These are phyloP conservation scores for Parachaetomium inaequale DNA, from an alignment of 495 filamentous ascomycete species.

Conservation along the genomic window DNA sequence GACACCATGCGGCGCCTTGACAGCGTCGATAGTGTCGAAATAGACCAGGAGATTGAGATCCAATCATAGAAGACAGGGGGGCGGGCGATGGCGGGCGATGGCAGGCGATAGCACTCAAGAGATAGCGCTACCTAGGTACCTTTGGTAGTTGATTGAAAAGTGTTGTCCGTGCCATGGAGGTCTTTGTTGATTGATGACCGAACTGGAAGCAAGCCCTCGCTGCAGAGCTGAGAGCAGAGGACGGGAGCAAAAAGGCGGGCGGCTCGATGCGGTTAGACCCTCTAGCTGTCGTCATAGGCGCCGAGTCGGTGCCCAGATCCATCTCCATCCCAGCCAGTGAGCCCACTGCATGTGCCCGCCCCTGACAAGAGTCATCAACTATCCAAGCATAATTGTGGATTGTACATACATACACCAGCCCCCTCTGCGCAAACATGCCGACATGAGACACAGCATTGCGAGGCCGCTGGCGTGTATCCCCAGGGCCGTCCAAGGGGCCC, in stretches of 20 bases:
- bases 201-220: too few relatives aligned
- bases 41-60: constrained; percentile 64
- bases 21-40: constrained; percentile 69
- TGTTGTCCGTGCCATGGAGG: too few relatives aligned
- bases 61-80: constrained; percentile 48
- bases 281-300: background rate
- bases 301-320: background rate
- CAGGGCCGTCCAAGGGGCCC: constrained; percentile 26
- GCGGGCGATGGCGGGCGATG: constrained; percentile 28
- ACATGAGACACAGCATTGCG: constrained; percentile 38
- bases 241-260: too few relatives aligned
- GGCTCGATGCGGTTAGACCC: background rate
- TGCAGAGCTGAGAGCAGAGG: too few relatives aligned
- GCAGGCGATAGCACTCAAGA: too few relatives aligned
- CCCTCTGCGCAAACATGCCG: constrained; percentile 37
- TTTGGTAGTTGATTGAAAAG: too few relatives aligned
- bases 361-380: too few relatives aligned
- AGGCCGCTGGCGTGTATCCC: constrained; percentile 39
- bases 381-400: too few relatives aligned
- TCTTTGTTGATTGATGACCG: too few relatives aligned
- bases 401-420: too few relatives aligned
- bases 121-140: too few relatives aligned
- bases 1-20: constrained; percentile 58
- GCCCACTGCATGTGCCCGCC: too few relatives aligned
- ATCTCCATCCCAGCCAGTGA: background rate